Conservation (phyloP, 2,329 filamentous ascomycete species). For the Colletotrichum trifolii region DNA sequence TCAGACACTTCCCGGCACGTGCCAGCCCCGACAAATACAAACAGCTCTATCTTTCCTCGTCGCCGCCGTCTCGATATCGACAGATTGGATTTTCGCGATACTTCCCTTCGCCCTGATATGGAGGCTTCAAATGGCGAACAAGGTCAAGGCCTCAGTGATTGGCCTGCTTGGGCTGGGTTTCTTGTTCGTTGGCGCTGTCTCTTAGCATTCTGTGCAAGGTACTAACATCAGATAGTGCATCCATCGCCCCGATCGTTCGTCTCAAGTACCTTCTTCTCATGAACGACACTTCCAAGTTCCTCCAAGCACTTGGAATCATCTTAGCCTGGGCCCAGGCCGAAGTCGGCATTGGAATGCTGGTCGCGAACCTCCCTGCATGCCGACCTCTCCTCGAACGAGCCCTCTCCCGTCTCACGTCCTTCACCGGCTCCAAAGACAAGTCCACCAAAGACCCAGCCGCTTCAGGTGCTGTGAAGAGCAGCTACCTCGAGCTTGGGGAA, state of each 20-base stretch:
- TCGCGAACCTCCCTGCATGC: conserved; percentile 32
- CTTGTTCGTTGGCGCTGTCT: conserved; percentile 12
- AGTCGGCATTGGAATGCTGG: conserved; percentile 33
- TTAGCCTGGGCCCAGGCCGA: conserved; percentile 33
- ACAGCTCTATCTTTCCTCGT: conserved; percentile 31
- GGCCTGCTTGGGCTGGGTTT: conserved; percentile 28
- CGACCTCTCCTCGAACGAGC: conserved; percentile 29
- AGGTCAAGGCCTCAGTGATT: conserved; percentile 26
- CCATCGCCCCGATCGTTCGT: conserved; percentile 30
- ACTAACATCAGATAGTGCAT: conserved; percentile 20
- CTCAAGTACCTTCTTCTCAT: conserved; percentile 30
- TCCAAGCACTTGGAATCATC: conserved; percentile 23
- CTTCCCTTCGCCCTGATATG: conserved; percentile 31
- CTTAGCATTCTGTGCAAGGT: not conserved
- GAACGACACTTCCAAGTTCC: conserved; percentile 31
- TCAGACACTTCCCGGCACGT: conserved; percentile 2
- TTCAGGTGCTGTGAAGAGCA: conserved; percentile 21
- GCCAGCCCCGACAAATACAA: conserved; percentile 25
- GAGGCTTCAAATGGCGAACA: conserved; percentile 29
- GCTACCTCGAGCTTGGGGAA: conserved; percentile 32
- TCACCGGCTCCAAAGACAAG: conserved; percentile 30
- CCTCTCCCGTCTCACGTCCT: conserved; percentile 27
- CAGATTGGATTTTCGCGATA: conserved; percentile 31
- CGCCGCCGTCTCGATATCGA: conserved; percentile 29
- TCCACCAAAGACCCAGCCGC: conserved; percentile 20